Conservation (phyloP, 1,284 basidiomycete genomes). For the Leccinum griseonigrum region DNA sequence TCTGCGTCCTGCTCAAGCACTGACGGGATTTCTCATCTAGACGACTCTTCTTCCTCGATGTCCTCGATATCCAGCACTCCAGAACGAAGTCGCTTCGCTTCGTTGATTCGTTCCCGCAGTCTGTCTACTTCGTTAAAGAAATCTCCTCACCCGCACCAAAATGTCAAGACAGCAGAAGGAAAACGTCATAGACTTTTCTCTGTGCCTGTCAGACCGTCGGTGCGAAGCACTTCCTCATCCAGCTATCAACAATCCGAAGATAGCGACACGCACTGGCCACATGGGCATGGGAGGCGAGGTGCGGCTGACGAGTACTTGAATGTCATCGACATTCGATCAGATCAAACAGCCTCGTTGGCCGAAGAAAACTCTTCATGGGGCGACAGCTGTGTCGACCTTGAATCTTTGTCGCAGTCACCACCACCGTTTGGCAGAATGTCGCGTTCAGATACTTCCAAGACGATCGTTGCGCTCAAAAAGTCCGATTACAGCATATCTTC, state of each 20-base stretch:
- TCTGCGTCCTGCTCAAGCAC: slow-evolving; percentile 12
- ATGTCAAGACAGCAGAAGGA: slow-evolving; percentile 1
- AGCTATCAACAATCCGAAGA: background rate
- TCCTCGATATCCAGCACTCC: slow-evolving; percentile 7
- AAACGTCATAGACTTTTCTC: slow-evolving; percentile 21
- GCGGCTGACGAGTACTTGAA: slow-evolving; percentile 7
- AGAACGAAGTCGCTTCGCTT: slow-evolving; percentile 9
- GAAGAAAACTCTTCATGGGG: background rate
- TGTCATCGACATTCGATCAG: slow-evolving; percentile 24
- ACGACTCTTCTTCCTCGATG: slow-evolving; percentile 13
- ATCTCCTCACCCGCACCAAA: slow-evolving; percentile 11
- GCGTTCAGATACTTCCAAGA: slow-evolving; percentile 25
- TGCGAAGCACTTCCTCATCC: background rate
- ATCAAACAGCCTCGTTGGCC: background rate
- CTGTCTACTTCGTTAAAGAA: slow-evolving; percentile 11
- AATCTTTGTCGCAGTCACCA: slow-evolving; percentile 6
- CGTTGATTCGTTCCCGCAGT: slow-evolving; percentile 18
- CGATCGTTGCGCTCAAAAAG: slow-evolving; percentile 14
- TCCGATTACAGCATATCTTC: slow-evolving; percentile 12
- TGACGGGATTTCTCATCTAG: slow-evolving; percentile 11
- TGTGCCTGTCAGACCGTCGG: slow-evolving; percentile 5
- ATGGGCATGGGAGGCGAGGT: background rate
- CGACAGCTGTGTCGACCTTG: background rate
- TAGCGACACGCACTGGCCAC: background rate
- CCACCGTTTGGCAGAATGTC: slow-evolving; percentile 9